Base-by-base conservation (phyloP, 371 early-diverging fungal species). In the Rhizopus microsporus region DNA sequence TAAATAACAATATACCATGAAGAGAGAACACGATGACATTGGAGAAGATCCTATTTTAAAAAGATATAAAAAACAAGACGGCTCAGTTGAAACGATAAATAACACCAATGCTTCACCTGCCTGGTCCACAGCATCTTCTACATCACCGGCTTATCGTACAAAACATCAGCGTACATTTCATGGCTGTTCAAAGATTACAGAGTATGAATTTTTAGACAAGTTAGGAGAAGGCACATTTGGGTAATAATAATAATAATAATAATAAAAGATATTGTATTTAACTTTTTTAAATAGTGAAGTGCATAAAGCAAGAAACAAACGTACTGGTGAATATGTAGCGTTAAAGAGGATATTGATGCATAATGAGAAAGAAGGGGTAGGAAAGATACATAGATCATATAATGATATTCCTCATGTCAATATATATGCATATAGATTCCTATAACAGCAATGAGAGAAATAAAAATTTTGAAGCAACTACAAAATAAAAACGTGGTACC, bases 161-260 rank as follows among this genome's bases (percentile, higher is more conserved):
- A 63, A 57, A 29, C 35, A 57, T 15, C 42, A 31, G 17, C 56
- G 57, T 6, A 46, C 42, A 5, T 87, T 78, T 54, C 45, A 71
- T 3, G 89, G 89, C 3, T 86, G 87, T 45, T 89, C 89, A n/a
- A 71, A 70, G 10, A 74, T 92, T 23, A 75, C 79, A 13, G 85
- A 88, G 56, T 94, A 92, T 56, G 86, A 90, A 51, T 70, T 88
- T 47, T 65, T 76, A 13, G 80, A 84, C 10, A 94, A 92, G 73
- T 78, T 97, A 30, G 98, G 98, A 43, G 94, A 96, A 66, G 98
- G 98, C 30, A 97, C 97, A 5, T 97, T 96, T 81, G 98, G 98
- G 90, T 91, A 83, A 45, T 69, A 50, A 42, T 35, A 8, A 32
- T 44, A 23, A 33, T 42, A 57, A 49, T 8, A 7, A 56, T 37